phyloP scores from a whole-genome alignment of 805 yeast species.

The Pichia thaimueangensis region DNA sequence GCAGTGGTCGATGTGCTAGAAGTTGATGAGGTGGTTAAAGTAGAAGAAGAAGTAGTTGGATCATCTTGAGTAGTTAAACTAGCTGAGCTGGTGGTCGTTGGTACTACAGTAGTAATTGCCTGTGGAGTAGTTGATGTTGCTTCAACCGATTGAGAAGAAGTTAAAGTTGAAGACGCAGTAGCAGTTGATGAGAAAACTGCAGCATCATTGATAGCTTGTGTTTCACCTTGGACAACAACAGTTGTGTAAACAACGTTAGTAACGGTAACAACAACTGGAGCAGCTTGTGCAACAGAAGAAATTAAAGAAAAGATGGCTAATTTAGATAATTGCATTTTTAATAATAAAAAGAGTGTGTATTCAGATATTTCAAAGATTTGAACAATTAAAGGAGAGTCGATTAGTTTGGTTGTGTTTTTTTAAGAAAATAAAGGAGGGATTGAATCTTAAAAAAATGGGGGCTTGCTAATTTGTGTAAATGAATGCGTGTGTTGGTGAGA shows the following conservation, averaged over 20 bases:
- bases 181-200: conserved; percentile 11
- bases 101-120: conserved; percentile 1
- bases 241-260: conserved; percentile 21
- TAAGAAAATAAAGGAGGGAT: too few relatives aligned
- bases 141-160: background rate
- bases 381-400: background rate
- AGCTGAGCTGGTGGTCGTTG: conserved; percentile 11
- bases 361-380: background rate
- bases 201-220: conserved; percentile 13
- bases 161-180: conserved; percentile 2
- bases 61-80: conserved; percentile 11
- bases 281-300: conserved; percentile 19
- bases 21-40: conserved; percentile 16
- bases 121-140: conserved; percentile 4
- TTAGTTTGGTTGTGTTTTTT: background rate
- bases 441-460: background rate
- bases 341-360: background rate
- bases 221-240: conserved; percentile 19
- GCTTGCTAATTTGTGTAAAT: background rate
- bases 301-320: conserved; percentile 18
- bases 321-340: conserved; percentile 18
- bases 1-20: conserved; percentile 12
- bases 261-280: conserved; percentile 22
- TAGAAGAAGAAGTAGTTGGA: conserved; percentile 13
- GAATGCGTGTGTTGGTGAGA: background rate